Percentiles rank a stretch among this genome's conserved stretches.
These are phyloP conservation scores for Gymnopus androsaceus DNA, from an alignment of 1,284 basidiomycete genomes.

Conservation along the genomic window DNA sequence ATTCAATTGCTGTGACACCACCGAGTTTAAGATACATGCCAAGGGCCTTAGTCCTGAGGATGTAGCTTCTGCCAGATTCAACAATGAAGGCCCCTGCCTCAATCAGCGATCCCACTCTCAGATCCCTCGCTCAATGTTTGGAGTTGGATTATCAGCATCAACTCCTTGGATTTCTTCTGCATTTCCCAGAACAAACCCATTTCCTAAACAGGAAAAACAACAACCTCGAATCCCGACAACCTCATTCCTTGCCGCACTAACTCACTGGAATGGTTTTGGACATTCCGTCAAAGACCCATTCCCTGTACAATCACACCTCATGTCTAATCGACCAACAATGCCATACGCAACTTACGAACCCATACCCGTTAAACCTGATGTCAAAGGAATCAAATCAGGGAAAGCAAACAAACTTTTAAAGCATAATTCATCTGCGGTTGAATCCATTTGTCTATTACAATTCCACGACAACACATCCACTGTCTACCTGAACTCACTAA, in stretches of 20 bases:
- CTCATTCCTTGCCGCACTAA: not conserved
- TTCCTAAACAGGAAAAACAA: not conserved
- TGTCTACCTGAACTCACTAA: not conserved
- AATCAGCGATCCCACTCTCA: not conserved
- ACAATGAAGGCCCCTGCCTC: too few species aligned
- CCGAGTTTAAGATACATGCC: not conserved
- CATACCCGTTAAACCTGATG: too few species aligned
- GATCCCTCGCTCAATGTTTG: not conserved
- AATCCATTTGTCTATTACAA: not conserved
- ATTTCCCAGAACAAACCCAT: not conserved
- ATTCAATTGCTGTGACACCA: too few species aligned
- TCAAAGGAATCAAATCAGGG: too few species aligned
- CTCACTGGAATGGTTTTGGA: not conserved
- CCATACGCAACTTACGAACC: too few species aligned
- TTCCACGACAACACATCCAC: not conserved
- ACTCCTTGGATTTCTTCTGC: not conserved
- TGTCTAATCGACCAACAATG: not conserved
- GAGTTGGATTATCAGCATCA: not conserved
- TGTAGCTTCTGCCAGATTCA: not conserved
- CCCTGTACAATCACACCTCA: too few species aligned
- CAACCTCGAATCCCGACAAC: not conserved
- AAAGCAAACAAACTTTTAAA: not conserved
- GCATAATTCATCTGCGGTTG: not conserved
- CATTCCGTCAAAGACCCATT: constrained; percentile 19
- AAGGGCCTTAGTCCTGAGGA: not conserved